Conservation (phyloP, 2,329 filamentous ascomycete species). For the Apiospora koreana region DNA sequence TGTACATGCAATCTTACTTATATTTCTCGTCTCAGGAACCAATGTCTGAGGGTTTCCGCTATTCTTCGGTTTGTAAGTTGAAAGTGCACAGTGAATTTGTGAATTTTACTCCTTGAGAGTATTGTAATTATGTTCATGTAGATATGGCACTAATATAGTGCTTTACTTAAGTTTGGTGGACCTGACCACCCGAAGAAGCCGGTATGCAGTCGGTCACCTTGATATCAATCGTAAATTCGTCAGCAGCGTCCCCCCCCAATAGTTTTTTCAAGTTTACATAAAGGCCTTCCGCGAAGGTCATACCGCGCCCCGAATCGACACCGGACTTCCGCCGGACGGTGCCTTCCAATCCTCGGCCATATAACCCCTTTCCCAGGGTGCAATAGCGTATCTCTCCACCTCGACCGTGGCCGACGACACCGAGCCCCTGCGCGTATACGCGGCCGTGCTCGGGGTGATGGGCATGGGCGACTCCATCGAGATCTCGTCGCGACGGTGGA, state of each 20-base stretch:
- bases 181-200: neutral
- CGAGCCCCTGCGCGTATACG: neutral
- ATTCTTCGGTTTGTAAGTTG: too few species aligned
- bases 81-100: too few species aligned
- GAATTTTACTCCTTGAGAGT: neutral
- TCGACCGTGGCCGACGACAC: neutral
- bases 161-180: neutral
- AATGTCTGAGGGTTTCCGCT: too few species aligned
- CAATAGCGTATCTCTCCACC: slow-evolving; percentile 1
- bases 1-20: too few species aligned
- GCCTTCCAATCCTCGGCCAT: neutral
- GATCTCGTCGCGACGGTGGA: slow-evolving; percentile 5
- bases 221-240: neutral
- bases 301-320: neutral
- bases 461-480: slow-evolving; percentile 1
- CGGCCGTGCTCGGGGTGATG: neutral
- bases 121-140: neutral
- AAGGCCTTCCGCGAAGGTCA: neutral
- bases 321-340: neutral
- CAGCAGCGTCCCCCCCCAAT: neutral
- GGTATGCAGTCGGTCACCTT: neutral
- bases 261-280: neutral
- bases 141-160: neutral
- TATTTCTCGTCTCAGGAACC: too few species aligned
- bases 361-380: slow-evolving; percentile 4